Percentiles rank a stretch among this genome's conserved stretches.
phyloP scores from a whole-genome alignment of 441 rosid genomes.

The Populus tomentosa region DNA sequence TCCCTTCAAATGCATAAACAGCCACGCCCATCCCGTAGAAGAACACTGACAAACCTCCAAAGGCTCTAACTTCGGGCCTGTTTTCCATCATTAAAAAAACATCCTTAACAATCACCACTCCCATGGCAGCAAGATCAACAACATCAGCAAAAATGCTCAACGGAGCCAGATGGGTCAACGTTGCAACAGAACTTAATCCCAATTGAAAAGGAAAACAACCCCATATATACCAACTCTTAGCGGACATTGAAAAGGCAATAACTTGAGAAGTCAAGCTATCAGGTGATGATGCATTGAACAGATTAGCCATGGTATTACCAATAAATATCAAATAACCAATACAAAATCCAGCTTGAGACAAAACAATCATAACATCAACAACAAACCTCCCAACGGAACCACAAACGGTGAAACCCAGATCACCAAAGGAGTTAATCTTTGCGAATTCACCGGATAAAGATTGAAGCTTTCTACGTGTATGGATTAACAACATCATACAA shows the following conservation, averaged over 20 bases:
- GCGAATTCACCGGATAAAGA: slow-evolving; percentile 16
- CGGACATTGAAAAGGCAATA: slow-evolving; percentile 28
- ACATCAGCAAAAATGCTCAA: slow-evolving; percentile 80
- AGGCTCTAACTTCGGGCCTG: slow-evolving; percentile 47
- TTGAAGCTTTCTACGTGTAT: slow-evolving; percentile 65
- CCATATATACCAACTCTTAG: slow-evolving; percentile 54
- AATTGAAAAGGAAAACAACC: slow-evolving; percentile 72
- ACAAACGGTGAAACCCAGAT: slow-evolving; percentile 69
- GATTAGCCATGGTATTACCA: slow-evolving; percentile 33
- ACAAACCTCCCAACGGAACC: slow-evolving; percentile 51
- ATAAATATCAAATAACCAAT: slow-evolving; percentile 46
- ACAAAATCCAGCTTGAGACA: slow-evolving; percentile 68
- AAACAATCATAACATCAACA: slow-evolving; percentile 48
- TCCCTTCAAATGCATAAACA: slow-evolving; percentile 66
- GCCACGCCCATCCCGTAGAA: slow-evolving; percentile 81
- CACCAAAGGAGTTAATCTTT: slow-evolving; percentile 59
- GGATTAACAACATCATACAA: slow-evolving; percentile 76
- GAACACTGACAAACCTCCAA: slow-evolving; percentile 52
- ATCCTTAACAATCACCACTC: slow-evolving; percentile 59
- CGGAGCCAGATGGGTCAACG: slow-evolving; percentile 77
- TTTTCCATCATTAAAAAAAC: slow-evolving; percentile 28
- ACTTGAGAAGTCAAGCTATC: slow-evolving; percentile 7
- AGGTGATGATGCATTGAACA: slow-evolving; percentile 21
- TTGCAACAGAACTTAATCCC: slow-evolving; percentile 59
- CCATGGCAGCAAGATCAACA: slow-evolving; percentile 76